Conservation (phyloP, 2,329 filamentous ascomycete genomes). For the Rutstroemia sp. region DNA sequence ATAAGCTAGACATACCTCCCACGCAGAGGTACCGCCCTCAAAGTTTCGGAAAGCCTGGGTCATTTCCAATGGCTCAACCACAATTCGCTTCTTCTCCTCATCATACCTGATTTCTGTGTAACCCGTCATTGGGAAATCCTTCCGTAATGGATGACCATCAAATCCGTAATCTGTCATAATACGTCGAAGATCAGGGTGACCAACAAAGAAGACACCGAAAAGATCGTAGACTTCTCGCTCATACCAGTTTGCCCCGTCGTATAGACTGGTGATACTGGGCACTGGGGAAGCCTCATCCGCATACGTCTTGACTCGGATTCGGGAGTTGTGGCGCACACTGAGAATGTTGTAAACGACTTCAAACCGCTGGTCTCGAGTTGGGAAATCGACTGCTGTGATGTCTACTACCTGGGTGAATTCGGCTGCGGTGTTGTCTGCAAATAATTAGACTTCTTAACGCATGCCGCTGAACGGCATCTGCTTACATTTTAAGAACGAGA, state of each 20-base stretch:
- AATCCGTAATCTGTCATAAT: constrained; percentile 99
- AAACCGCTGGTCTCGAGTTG: constrained; percentile 90
- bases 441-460: constrained; percentile 11
- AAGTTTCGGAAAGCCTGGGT: constrained; percentile 99
- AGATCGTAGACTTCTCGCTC: constrained; percentile 97
- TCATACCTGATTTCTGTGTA: constrained; percentile 98
- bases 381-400: constrained; percentile 93
- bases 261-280: constrained; percentile 77
- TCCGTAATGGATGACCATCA: constrained; percentile 92
- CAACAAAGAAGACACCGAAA: constrained; percentile 94
- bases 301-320: constrained; percentile 97
- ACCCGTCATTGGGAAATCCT: constrained; percentile 95
- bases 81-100: constrained; percentile 99
- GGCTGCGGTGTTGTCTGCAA: constrained; percentile 80
- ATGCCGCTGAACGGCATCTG: not conserved
- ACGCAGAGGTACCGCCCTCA: constrained; percentile 72
- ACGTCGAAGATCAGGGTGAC: constrained; percentile 88
- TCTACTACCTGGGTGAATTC: constrained; percentile 92
- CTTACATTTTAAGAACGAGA: constrained; percentile 78
- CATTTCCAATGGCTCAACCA: constrained; percentile 93
- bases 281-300: constrained; percentile 93
- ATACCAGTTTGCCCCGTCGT: constrained; percentile 97
- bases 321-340: constrained; percentile 90
- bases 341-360: constrained; percentile 98
- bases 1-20: constrained; percentile 52